These are phyloP conservation scores for Populus pruinosa DNA, from an alignment of 345 rosid species.

Conservation along the genomic window DNA sequence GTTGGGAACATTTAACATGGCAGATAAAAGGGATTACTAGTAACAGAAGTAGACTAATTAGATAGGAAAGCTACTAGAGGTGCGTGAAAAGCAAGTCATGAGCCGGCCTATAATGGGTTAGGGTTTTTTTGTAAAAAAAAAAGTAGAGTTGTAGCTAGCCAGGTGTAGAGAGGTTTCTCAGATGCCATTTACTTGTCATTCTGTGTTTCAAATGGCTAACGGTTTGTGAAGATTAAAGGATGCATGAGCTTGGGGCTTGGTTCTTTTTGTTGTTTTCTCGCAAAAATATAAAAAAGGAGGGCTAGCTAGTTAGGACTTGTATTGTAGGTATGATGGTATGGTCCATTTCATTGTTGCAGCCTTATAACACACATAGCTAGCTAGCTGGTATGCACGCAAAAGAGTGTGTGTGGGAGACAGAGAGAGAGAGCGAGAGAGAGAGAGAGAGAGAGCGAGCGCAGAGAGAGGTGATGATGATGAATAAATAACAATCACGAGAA, in stretches of 20 bases:
- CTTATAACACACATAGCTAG: conserved; percentile 10
- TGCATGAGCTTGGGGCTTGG: not conserved
- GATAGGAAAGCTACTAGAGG: conserved; percentile 33
- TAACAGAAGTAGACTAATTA: conserved; percentile 3
- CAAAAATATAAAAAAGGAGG: not conserved
- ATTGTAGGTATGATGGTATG: conserved; percentile 5
- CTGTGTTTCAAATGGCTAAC: conserved; percentile 44
- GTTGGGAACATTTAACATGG: conserved; percentile 22
- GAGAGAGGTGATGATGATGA: too few relatives aligned
- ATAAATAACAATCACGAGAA: conserved; percentile 24
- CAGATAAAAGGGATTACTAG: not conserved
- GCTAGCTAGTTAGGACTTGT: not conserved
- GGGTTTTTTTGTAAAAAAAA: conserved; percentile 9
- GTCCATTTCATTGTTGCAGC: conserved; percentile 14
- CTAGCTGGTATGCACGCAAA: not conserved
- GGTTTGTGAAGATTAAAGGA: conserved; percentile 35
- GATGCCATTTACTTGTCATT: conserved; percentile 44
- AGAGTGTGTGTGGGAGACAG: not conserved
- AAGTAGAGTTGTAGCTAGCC: not conserved
- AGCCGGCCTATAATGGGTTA: conserved; percentile 60
- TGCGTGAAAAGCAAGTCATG: conserved; percentile 22
- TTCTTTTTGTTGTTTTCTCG: not conserved
- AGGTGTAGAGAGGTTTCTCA: not conserved
- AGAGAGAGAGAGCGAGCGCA: too few relatives aligned
- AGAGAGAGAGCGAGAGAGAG: too few relatives aligned